Evolutionary conservation across 176 grass and related monocot genomes (phyloP), one percentile per base, ranked within the genome.

Genomic region (Zoysia japonica): DNA sequence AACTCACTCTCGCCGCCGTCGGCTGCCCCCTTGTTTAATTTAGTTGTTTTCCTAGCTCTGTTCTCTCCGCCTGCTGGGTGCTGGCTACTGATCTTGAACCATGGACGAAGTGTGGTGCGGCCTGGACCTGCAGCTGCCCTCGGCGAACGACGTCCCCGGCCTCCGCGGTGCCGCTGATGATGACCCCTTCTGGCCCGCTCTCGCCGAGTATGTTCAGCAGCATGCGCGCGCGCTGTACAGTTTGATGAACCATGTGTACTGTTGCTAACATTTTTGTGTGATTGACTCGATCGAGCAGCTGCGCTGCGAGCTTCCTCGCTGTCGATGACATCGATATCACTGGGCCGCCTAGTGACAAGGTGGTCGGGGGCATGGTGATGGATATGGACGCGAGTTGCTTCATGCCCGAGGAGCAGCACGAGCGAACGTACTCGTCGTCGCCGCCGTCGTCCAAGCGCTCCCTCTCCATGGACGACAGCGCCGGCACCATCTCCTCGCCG

Each of bases 391-490:
- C 52, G 7, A 53, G 60, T 7, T 12, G 43, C 49, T 77, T 89
- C 77, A 51, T 85, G 36, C 51, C 44, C 2, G 72, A 15, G 9
- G 11, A 16, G 20, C 40, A 75, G 28, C 65, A 70, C 6, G 46
- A 75, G 9, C 66, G 3, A 2, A 56, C 16, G 62, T 20, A 71
- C 36, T 60, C 74, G 6, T 53, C 76, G 9, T 61, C 87, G 17
- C 87, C 88, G 61, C 61, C 77, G 5, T 88, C 85, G 35, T 88
- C 88, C 35, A 91, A 81, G 75, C 85, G 74, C 17, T 77, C 85
- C 7, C 85, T 86, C 40, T 93, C 91, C 72, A 77, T 78, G 28
- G 28, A 28, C 17, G 83, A 93, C 76, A 93, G 91, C 84, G 82
- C 77, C 2, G 76, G 78, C 14, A 51, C 76, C 76, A 28, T 63